Base-by-base conservation (phyloP, 2,329 filamentous ascomycete species). In the Periglandula ipomoeae region DNA sequence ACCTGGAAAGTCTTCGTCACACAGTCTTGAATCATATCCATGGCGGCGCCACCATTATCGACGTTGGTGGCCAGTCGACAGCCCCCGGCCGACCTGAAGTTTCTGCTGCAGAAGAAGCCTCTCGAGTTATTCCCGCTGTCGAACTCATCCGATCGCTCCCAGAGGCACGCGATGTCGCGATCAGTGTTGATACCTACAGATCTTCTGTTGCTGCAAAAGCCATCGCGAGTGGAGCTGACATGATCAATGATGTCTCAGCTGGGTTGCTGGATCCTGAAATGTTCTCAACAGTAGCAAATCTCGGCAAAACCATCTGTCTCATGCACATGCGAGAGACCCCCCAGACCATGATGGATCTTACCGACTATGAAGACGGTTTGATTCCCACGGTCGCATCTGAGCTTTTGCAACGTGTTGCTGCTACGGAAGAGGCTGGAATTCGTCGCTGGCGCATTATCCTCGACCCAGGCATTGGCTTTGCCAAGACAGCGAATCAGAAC, bases 311-410 rank as follows among this genome's bases (percentile, higher is more conserved):
- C 3, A 82, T 96, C 27, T 79, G 75, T 53, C 75, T 96, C 46
- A 95, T 94, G 88, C 90, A 96, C 70, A 95, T 93, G 87, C 87
- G 90, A 58, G 90, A 90, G 45, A 87, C 81, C 3, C 89, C 90
- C 0, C 76, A 78, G 45, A 95, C 85, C 2, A 96, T 96, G 90
- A 82, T 73, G 53, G 69, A 69, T 24, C 67, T 87, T 5, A 80
- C 80, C 40, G 66, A 77, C 43, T 95, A 95, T 61, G 81, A 83
- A 0, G 68, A 75, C 13, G 85, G 84, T 2, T 66, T 95, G 22
- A 69, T 91, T 19, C 62, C 73, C 0, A 80, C 78, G 9, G 74
- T 95, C 3, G 79, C 76, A 5, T 57, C 62, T 1, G 90, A 95
- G 66, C 78, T 96, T 5, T 70, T 76, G 3, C 73, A 69, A 8